Conservation (phyloP, 1,139 yeast genomes). For the Entelexis paramagnoliae region DNA sequence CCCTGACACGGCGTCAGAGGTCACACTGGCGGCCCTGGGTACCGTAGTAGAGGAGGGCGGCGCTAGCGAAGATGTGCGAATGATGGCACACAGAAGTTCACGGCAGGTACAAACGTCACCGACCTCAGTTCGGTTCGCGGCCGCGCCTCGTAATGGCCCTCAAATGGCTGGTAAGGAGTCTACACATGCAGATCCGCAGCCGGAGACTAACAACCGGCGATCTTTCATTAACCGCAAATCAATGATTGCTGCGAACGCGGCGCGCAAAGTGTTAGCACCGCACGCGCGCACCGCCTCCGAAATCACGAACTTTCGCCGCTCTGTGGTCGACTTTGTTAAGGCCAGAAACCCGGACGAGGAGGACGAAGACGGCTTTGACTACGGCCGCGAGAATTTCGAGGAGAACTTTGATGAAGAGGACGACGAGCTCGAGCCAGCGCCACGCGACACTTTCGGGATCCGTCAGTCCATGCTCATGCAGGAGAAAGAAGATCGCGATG, state of each 20-base stretch:
- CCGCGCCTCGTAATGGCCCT: no score
- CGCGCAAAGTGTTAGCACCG: neutral
- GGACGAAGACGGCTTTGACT: slow-evolving; percentile 11
- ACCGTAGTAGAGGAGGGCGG: neutral
- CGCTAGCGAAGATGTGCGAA: neutral
- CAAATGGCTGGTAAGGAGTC: no score
- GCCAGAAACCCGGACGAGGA: slow-evolving; percentile 15
- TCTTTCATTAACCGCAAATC: neutral
- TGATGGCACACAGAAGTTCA: neutral
- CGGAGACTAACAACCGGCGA: neutral
- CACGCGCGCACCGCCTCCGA: slow-evolving; percentile 1
- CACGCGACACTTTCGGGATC: neutral
- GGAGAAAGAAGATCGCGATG: neutral
- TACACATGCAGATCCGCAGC: no score
- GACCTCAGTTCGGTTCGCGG: no score
- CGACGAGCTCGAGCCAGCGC: neutral
- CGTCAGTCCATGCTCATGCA: neutral
- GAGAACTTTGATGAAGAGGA: neutral
- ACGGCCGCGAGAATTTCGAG: slow-evolving; percentile 11
- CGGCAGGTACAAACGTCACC: neutral
- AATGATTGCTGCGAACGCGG: neutral
- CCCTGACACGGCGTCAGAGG: neutral
- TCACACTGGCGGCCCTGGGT: neutral
- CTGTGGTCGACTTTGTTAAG: slow-evolving; percentile 9
- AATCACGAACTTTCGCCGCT: neutral